Evolutionary conservation across 78 protist genomes (phyloP).

Genomic region (Creolimax fragrantissima): DNA sequence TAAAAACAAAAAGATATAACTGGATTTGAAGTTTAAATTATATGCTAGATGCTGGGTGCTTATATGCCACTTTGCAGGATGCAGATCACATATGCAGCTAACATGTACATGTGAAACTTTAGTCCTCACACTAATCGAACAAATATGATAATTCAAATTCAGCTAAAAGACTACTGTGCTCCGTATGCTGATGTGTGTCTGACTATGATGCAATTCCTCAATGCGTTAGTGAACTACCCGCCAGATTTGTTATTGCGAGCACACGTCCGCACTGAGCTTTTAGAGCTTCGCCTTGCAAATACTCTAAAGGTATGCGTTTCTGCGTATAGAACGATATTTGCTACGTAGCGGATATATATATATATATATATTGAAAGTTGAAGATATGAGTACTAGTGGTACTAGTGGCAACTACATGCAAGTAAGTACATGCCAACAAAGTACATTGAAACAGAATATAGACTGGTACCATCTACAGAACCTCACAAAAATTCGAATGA

Average conservation of each 20-base stretch:
- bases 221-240: not conserved
- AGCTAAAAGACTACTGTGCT: not conserved
- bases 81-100: no score
- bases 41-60: no score
- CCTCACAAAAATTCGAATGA: no score
- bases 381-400: not conserved
- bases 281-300: not conserved
- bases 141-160: no score
- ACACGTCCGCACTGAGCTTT: not conserved
- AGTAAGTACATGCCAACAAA: no score
- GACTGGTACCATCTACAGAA: no score
- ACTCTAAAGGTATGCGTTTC: not conserved
- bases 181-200: not conserved
- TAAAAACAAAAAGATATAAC: no score
- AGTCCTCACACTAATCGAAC: no score
- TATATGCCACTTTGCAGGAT: no score
- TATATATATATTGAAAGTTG: not conserved
- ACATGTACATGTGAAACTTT: no score
- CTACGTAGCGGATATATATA: not conserved
- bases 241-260: not conserved
- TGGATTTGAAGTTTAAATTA: no score
- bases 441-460: no score
- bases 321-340: not conserved
- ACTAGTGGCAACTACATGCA: not conserved
- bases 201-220: not conserved